Conservation (phyloP, 305 asterid species). For the Fraxinus dipetala region DNA sequence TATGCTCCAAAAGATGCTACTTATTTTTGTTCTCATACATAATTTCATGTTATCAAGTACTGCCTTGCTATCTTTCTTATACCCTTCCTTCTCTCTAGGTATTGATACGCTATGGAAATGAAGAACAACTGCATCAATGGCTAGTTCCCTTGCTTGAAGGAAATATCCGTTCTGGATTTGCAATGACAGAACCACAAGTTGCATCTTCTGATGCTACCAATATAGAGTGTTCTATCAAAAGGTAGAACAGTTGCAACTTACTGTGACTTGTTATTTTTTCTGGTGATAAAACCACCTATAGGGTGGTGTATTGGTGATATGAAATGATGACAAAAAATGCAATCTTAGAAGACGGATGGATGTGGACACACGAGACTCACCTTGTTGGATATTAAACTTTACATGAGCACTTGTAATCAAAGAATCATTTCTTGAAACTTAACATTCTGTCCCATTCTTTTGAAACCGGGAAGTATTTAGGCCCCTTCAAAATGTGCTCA, state of each 20-base stretch:
- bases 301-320: neutral
- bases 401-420: neutral
- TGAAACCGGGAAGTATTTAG: neutral
- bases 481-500: neutral
- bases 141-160: conserved; percentile 93
- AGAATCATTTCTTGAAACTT: neutral
- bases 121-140: conserved; percentile 75
- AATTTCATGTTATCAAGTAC: conserved; percentile 5
- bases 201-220: conserved; percentile 98
- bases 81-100: conserved; percentile 46
- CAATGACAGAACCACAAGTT: conserved; percentile 98
- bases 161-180: conserved; percentile 82
- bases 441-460: neutral
- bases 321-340: neutral
- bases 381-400: neutral
- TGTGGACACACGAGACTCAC: neutral
- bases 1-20: neutral
- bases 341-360: neutral
- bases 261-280: neutral
- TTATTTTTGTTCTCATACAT: neutral
- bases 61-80: conserved; percentile 5
- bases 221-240: conserved; percentile 84
- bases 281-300: neutral
- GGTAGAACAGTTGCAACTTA: conserved; percentile 37
- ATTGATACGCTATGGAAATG: conserved; percentile 81